These are phyloP conservation scores for Citrullus amarus DNA, from an alignment of 306 rosid genomes.

Conservation along the genomic window DNA sequence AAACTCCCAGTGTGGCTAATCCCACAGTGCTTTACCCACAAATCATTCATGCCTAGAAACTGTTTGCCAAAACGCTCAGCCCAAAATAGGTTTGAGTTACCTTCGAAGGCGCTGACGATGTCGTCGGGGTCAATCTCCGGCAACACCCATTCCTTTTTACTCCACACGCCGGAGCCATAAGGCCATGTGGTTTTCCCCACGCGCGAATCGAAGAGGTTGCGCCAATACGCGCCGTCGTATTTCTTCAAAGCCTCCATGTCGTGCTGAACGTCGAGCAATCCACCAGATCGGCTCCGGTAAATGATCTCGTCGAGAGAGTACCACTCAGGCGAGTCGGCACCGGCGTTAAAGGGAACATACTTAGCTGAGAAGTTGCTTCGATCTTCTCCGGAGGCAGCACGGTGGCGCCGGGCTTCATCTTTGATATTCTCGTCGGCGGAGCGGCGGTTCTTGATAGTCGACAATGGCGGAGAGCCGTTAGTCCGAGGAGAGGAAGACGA, in stretches of 20 bases:
- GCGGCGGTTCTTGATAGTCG: constrained; percentile 17
- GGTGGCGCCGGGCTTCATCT: constrained; percentile 63
- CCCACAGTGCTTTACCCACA: constrained; percentile 84
- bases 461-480: constrained; percentile 10
- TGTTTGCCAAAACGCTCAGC: constrained; percentile 77
- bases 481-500: constrained; percentile 13
- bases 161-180: constrained; percentile 87
- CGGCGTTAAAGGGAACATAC: constrained; percentile 60
- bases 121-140: constrained; percentile 69
- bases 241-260: constrained; percentile 44
- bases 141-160: constrained; percentile 82
- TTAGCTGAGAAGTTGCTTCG: constrained; percentile 38
- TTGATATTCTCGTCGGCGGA: constrained; percentile 45
- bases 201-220: constrained; percentile 64
- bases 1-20: constrained; percentile 70
- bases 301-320: constrained; percentile 83
- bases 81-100: constrained; percentile 77
- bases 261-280: constrained; percentile 67
- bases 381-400: not conserved
- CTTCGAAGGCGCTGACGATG: constrained; percentile 67
- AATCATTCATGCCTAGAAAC: constrained; percentile 63
- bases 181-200: constrained; percentile 89
- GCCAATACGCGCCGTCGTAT: constrained; percentile 72
- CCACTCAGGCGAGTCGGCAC: constrained; percentile 33
- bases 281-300: constrained; percentile 75